These are phyloP conservation scores for Spathaspora arborariae DNA, from an alignment of 805 yeast species.

Conservation along the genomic window DNA sequence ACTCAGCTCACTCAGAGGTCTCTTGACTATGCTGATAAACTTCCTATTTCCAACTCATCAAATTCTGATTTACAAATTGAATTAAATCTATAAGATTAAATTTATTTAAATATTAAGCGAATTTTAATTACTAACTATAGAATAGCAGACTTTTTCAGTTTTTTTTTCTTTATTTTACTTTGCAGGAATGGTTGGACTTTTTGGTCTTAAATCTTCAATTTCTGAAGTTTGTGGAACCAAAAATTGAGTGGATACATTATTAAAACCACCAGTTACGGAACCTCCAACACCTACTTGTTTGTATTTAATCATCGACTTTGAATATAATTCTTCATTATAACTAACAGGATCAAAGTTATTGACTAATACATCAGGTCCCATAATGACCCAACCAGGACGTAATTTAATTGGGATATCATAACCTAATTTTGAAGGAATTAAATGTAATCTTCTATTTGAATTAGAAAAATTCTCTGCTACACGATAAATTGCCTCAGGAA, in stretches of 20 bases:
- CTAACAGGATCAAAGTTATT: slow-evolving; percentile 53
- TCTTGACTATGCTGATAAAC: slow-evolving; percentile 45
- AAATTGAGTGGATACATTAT: slow-evolving; percentile 41
- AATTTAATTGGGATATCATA: slow-evolving; percentile 56
- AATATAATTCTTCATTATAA: slow-evolving; percentile 28
- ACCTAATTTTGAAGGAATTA: slow-evolving; percentile 73
- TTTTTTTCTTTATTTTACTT: background rate
- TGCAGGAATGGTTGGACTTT: slow-evolving; percentile 51
- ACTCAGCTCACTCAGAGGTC: slow-evolving; percentile 58
- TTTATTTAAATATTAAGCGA: background rate
- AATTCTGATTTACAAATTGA: slow-evolving; percentile 20
- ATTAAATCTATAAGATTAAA: too few relatives aligned
- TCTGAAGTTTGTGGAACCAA: slow-evolving; percentile 65
- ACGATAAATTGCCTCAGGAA: slow-evolving; percentile 71
- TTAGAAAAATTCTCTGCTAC: slow-evolving; percentile 88
- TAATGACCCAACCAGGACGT: slow-evolving; percentile 88
- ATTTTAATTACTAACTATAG: background rate
- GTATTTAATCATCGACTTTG: slow-evolving; percentile 28
- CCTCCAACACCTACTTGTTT: slow-evolving; percentile 7
- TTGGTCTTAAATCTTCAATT: slow-evolving; percentile 79
- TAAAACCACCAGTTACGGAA: slow-evolving; percentile 16
- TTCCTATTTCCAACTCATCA: slow-evolving; percentile 49
- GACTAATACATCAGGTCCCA: slow-evolving; percentile 78
- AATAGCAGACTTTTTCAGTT: background rate
- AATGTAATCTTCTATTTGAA: slow-evolving; percentile 78